Evolutionary conservation across 768 basidiomycete species (phyloP), one percentile per base, ranked within the genome.

Genomic region (Pulveroboletus sp.): DNA sequence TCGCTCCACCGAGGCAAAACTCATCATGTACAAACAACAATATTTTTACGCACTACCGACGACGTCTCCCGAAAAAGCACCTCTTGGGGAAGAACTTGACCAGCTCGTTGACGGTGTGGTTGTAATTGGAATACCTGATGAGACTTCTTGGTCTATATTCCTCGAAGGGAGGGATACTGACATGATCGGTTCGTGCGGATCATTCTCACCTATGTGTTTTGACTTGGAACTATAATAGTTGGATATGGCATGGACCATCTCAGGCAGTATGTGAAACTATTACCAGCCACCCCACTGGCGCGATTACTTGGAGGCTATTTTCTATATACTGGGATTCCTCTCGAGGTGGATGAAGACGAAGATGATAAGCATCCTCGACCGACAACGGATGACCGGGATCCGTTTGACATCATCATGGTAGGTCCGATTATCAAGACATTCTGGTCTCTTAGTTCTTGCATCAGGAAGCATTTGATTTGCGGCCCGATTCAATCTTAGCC

Each of bases 61-160:
- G 6, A 61, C 68, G 26, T 59, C 64, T 4, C 47, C 63, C 8
- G 61, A 70, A 22, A 86, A 89, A 62, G 60, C 58, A 16, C 57
- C 63, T 20, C 62, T 86, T 9, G 69, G 81, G n/a, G 60, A 65
- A 9, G 83, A 90, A 56, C 73, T 96, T 11, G 80, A 90, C 35
- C 79, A 81, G 16, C 69, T 96, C 27, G 76, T 89, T 2, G 72
- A 79, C 14, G 93, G 93, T 3, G 80, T 83, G 26, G 78, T 96
- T 3, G 68, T 95, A 6, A 73, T 99, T 17, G 73, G 76, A 14
- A 78, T 93, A 9, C 79, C 82, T 0, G 86, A 96, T 58, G 85
- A 90, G 60, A 63, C 85, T 22, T 92, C 89, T 1, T 99, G 96
- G 95, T 74, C 70, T 23, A 65, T 87, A 4, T 82, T 76, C 53